phyloP scores from a whole-genome alignment of 345 rosid species.

The Hibiscus tridactylites region DNA sequence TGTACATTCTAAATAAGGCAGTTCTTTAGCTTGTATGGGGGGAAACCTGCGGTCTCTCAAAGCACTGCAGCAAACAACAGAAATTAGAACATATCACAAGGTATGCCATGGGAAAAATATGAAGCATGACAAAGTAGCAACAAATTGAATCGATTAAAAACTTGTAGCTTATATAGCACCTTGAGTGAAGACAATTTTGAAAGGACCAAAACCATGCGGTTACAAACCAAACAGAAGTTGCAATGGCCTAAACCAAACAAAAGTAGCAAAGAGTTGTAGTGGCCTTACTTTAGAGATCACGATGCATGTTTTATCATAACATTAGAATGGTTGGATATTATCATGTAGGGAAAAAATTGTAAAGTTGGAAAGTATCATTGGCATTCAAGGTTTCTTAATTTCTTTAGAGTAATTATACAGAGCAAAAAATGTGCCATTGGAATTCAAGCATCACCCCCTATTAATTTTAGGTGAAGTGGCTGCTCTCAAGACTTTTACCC shows the following conservation, averaged over 20 bases:
- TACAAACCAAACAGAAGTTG: neutral
- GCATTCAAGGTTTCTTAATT: neutral
- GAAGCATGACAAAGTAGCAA: neutral
- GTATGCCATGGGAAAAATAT: neutral
- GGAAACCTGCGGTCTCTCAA: constrained; percentile 95
- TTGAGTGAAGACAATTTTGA: neutral
- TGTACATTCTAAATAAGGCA: constrained; percentile 86
- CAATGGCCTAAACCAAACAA: neutral
- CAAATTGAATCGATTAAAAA: neutral
- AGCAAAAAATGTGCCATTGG: neutral
- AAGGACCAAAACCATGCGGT: neutral
- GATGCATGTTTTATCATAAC: neutral
- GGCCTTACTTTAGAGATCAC: neutral
- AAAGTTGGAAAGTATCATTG: neutral
- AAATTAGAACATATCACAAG: neutral
- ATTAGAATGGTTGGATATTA: neutral
- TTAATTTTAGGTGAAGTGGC: neutral
- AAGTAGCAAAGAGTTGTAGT: no score
- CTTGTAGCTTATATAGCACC: neutral
- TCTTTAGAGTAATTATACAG: neutral
- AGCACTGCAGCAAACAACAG: constrained; percentile 52
- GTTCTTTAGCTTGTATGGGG: constrained; percentile 85
- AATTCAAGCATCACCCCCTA: neutral
- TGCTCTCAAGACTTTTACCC: neutral
- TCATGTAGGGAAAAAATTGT: neutral